A percentile compares a stretch with the other conserved stretches of the same genome.
phyloP scores from a whole-genome alignment of 805 yeast species.

The Clavispora vitiphila region DNA sequence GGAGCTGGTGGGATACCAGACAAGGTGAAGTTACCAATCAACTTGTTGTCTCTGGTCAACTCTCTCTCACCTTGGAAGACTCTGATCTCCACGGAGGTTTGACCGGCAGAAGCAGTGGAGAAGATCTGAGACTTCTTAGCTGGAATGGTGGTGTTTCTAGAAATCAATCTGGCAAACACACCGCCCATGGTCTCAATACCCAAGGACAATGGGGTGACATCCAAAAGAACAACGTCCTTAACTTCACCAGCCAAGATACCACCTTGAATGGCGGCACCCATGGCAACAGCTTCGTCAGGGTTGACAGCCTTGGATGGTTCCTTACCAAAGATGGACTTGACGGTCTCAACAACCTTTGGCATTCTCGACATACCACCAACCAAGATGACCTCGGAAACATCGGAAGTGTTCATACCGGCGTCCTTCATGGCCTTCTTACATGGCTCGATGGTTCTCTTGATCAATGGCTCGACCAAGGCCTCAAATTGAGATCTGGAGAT shows the following conservation, averaged over 20 bases:
- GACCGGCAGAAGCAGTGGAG: conserved; percentile 94
- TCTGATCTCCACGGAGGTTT: conserved; percentile 94
- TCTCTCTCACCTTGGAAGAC: conserved; percentile 99
- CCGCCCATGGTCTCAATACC: conserved; percentile 99
- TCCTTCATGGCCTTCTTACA: conserved; percentile 80
- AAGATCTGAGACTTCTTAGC: conserved; percentile 94
- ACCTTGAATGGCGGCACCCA: conserved; percentile 98
- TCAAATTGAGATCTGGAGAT: conserved; percentile 65
- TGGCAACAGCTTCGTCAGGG: conserved; percentile 92
- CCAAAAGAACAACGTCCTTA: conserved; percentile 83
- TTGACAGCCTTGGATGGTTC: conserved; percentile 88
- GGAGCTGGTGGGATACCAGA: conserved; percentile 95
- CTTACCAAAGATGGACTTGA: conserved; percentile 69
- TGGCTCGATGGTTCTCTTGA: conserved; percentile 70
- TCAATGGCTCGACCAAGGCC: conserved; percentile 59
- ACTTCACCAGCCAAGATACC: conserved; percentile 95
- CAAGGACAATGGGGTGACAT: conserved; percentile 82
- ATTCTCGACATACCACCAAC: conserved; percentile 92
- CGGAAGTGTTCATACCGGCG: conserved; percentile 62
- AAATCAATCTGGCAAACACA: conserved; percentile 86
- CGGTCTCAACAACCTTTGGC: conserved; percentile 82
- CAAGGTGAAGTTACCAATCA: conserved; percentile 93
- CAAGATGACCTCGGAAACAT: conserved; percentile 73
- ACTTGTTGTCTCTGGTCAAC: conserved; percentile 94
- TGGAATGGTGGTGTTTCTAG: conserved; percentile 94